phyloP scores from a whole-genome alignment of 306 rosid genomes.

The Trifolium repens region DNA sequence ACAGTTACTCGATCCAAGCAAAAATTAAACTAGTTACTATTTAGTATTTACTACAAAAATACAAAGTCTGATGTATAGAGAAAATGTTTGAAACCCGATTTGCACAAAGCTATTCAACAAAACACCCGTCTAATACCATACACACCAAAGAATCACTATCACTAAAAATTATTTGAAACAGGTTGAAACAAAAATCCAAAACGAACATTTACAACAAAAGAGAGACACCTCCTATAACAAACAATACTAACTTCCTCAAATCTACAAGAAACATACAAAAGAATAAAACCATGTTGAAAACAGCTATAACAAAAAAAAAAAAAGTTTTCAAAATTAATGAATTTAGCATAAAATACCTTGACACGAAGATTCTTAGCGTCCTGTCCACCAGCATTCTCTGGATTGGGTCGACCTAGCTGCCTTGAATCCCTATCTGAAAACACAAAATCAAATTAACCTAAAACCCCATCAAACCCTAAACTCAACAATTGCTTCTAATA shows the following conservation, averaged over 20 bases:
- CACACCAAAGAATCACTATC: constrained; percentile 19
- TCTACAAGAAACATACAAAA: not conserved
- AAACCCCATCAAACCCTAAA: constrained; percentile 38
- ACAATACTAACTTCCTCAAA: not conserved
- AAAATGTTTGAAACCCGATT: not conserved
- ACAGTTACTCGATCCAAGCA: constrained; percentile 7
- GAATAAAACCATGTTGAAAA: constrained; percentile 4
- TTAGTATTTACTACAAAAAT: not conserved
- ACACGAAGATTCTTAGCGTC: constrained; percentile 93
- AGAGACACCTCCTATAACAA: not conserved
- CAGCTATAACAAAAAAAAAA: not conserved
- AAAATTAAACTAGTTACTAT: constrained; percentile 23
- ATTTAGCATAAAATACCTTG: constrained; percentile 59
- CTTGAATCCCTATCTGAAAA: constrained; percentile 72
- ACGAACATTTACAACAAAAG: constrained; percentile 26
- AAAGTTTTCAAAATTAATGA: constrained; percentile 2
- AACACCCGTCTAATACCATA: not conserved
- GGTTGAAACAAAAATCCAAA: constrained; percentile 24
- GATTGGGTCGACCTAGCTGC: constrained; percentile 62
- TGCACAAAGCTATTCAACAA: constrained; percentile 6
- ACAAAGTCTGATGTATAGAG: not conserved
- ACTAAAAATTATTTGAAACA: constrained; percentile 6
- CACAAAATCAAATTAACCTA: constrained; percentile 45
- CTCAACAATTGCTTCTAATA: constrained; percentile 14
- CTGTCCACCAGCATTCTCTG: constrained; percentile 64